Evolutionary conservation across 2,329 filamentous ascomycete genomes (phyloP).

Genomic region (Calonectria pauciramosa): DNA sequence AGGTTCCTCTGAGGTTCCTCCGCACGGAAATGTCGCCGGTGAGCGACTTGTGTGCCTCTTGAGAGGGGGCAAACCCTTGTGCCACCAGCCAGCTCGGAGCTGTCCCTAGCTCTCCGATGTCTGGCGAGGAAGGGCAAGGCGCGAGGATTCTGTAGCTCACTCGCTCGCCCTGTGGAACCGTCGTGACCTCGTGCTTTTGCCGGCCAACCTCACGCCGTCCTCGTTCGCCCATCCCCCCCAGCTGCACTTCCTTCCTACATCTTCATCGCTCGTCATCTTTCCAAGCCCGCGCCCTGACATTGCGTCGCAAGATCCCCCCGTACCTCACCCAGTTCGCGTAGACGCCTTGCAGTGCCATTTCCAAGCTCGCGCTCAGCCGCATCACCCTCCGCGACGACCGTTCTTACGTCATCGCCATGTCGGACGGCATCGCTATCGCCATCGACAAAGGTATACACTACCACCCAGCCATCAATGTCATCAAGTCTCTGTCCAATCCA

Average conservation of each 20-base stretch:
- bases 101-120: constrained; percentile 29
- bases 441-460: constrained; percentile 52
- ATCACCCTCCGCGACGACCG: constrained; percentile 36
- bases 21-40: constrained; percentile 37
- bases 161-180: constrained; percentile 43
- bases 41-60: constrained; percentile 40
- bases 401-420: constrained; percentile 53
- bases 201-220: constrained; percentile 43
- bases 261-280: constrained; percentile 32
- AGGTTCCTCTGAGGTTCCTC: constrained; percentile 38
- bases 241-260: constrained; percentile 35
- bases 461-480: constrained; percentile 34
- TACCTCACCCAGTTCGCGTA: constrained; percentile 25
- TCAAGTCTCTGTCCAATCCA: constrained; percentile 7
- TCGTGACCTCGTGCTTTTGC: constrained; percentile 47
- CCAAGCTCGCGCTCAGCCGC: constrained; percentile 27
- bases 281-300: constrained; percentile 22
- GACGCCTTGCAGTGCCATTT: constrained; percentile 15
- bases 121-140: constrained; percentile 15
- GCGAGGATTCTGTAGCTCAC: constrained; percentile 21
- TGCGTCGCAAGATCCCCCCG: constrained; percentile 23
- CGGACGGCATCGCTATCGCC: constrained; percentile 51
- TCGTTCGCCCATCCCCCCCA: constrained; percentile 37
- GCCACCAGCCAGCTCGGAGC: constrained; percentile 43
- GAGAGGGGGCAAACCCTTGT: constrained; percentile 31